Base-by-base conservation (phyloP, 768 basidiomycete genomes). In the Psilocybe sp. region DNA sequence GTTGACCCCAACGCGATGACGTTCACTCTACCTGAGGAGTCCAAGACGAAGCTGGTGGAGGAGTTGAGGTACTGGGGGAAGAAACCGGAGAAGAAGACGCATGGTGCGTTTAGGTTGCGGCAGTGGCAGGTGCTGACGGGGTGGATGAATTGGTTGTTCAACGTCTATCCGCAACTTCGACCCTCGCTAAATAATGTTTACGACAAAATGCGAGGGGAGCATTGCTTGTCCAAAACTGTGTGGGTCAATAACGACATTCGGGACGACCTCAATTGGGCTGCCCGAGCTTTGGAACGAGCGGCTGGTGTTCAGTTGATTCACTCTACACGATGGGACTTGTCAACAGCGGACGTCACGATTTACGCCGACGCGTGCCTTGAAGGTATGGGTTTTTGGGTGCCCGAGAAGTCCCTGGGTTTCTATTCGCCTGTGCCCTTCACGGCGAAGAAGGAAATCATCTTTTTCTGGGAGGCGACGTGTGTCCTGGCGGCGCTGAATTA, bases 131-230 rank as follows among this genome's bases (percentile, higher is more conserved):
- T 37, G 4, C 3, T 76, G 0, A 63, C 63, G 0, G 74, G 71
- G 0, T 74, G 66, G 67, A 15, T 64, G 12, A 76, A 75, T 42
- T 76, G 73, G 73, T 49, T 57, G 0, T 57, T 77, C 16, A 77
- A 76, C 44, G 67, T 67, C 2, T 73, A 59, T 40, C 74, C 74
- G 0, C 49, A 68, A 0, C 57, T 78, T 0, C 55, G 60, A 0
- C 75, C 74, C 0, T 61, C 54, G 0, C 57, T 79, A 0, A 66
- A 48, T 12, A 50, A 57, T 0, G 2, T 75, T 0, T 78, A 77
- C 50, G 46, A 52, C 0, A 75, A 76, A 46, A 69, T 68, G 0
- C 20, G 50, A 0, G 72, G 72, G 0, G 71, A 66, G n/a, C 11
- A 33, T 0, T 28, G 48, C 7, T 34, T 52, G 0, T 15, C 46